Percentiles rank a stretch among this genome's conserved stretches.
Conservation (phyloP, 495 filamentous ascomycete genomes). For the Chaetomium tenue region DNA sequence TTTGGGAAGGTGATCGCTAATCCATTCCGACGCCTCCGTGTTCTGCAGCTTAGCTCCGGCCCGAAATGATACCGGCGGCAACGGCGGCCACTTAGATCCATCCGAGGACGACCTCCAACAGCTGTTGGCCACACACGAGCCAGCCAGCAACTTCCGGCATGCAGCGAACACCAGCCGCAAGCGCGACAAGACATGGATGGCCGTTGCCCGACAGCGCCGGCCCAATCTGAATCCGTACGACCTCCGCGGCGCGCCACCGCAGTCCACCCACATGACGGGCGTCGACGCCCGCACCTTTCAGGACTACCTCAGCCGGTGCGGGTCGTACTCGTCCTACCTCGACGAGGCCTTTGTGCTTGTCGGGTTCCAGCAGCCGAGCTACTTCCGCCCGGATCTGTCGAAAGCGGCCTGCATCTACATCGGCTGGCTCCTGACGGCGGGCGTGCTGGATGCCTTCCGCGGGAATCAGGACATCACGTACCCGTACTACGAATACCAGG, state of each 20-base stretch:
- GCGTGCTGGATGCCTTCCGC: neutral
- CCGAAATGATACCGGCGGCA: neutral
- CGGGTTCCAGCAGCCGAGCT: constrained; percentile 8
- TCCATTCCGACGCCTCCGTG: neutral
- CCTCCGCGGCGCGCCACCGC: neutral
- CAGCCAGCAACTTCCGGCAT: neutral
- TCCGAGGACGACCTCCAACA: neutral
- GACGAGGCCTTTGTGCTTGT: constrained; percentile 11
- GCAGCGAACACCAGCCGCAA: neutral
- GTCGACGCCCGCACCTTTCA: constrained; percentile 5
- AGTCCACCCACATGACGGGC: constrained; percentile 8
- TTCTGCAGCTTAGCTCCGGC: constrained; percentile 2
- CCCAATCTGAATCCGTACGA: neutral
- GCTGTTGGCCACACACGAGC: neutral
- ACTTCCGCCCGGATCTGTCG: constrained; percentile 12
- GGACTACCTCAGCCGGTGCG: constrained; percentile 3
- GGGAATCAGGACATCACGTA: neutral
- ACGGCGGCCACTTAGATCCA: neutral
- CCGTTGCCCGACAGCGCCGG: neutral
- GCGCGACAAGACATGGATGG: neutral
- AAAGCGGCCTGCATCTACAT: constrained; percentile 10
- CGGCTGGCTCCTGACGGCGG: constrained; percentile 10
- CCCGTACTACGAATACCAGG: constrained; percentile 3
- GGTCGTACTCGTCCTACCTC: constrained; percentile 1
- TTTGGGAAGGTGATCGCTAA: neutral